Evolutionary conservation across 176 grass and related monocot genomes (phyloP).

Genomic region (Dendrocalamus sinicus): DNA sequence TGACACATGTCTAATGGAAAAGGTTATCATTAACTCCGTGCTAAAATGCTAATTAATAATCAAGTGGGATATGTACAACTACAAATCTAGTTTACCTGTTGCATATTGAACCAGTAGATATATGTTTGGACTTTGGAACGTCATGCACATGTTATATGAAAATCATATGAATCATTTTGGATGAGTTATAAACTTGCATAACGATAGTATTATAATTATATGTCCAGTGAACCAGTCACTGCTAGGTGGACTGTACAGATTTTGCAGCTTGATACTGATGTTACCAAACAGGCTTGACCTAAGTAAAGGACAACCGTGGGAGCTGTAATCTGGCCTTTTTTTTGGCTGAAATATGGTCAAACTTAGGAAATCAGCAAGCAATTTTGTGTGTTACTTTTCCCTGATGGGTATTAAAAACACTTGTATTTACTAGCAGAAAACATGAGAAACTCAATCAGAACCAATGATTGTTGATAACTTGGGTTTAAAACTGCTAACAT

Average conservation of each 20-base stretch:
- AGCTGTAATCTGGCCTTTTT: slow-evolving; percentile 17
- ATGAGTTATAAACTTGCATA: not conserved
- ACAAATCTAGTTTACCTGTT: not conserved
- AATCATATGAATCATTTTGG: not conserved
- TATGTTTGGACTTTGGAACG: slow-evolving; percentile 2
- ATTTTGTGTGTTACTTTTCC: slow-evolving; percentile 2
- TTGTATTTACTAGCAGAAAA: slow-evolving; percentile 23
- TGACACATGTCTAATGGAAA: not conserved
- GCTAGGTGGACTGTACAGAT: not conserved
- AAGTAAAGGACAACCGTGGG: not conserved
- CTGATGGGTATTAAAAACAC: not conserved
- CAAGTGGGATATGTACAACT: not conserved
- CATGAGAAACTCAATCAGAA: slow-evolving; percentile 18
- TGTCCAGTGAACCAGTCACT: slow-evolving; percentile 7
- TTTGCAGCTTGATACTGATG: slow-evolving; percentile 28
- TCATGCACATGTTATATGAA: slow-evolving; percentile 10
- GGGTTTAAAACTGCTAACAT: slow-evolving; percentile 15
- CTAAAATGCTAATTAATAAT: not conserved
- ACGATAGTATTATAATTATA: not conserved
- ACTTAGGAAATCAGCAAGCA: slow-evolving; percentile 8
- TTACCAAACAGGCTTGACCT: not conserved
- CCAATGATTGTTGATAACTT: not conserved
- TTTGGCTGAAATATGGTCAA: not conserved
- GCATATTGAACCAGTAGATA: not conserved
- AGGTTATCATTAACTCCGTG: not conserved